These are phyloP conservation scores for Xylaria venustula DNA, from an alignment of 495 filamentous ascomycete genomes.

Conservation along the genomic window DNA sequence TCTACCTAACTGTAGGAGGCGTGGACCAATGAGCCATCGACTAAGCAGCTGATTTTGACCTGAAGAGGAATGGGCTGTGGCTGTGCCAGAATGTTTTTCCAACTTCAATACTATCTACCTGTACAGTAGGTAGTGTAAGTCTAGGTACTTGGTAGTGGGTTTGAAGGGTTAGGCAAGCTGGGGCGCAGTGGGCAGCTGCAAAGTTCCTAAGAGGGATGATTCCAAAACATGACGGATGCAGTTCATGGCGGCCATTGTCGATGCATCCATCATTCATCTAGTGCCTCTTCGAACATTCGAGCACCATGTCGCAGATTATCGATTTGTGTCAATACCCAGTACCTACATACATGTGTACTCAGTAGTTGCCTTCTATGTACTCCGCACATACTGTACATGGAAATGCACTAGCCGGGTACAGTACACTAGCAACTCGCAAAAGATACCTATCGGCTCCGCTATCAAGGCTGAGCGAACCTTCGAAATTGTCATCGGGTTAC, in stretches of 20 bases:
- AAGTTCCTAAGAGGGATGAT: constrained; percentile 1
- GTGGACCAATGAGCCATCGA: too few species aligned
- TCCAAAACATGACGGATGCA: constrained; percentile 1
- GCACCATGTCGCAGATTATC: background rate
- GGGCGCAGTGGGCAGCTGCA: background rate
- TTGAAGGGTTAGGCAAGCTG: background rate
- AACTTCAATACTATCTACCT: background rate
- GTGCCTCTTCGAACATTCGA: background rate
- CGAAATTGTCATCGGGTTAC: constrained; percentile 2
- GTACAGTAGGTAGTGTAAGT: too few species aligned
- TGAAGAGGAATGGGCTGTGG: background rate
- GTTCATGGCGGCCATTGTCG: background rate
- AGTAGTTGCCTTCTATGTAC: too few species aligned
- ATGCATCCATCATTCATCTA: background rate
- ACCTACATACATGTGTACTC: too few species aligned
- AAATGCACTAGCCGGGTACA: too few species aligned
- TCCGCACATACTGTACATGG: too few species aligned
- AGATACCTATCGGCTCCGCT: constrained; percentile 25
- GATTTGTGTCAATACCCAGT: too few species aligned
- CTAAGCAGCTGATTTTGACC: background rate
- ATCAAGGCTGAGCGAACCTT: constrained; percentile 27
- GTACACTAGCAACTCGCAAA: background rate
- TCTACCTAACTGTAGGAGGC: too few species aligned
- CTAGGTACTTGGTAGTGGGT: too few species aligned
- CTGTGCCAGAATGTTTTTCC: background rate